Base-by-base conservation (phyloP, 306 rosid genomes). In the peach (Prunus persica) region DNA sequence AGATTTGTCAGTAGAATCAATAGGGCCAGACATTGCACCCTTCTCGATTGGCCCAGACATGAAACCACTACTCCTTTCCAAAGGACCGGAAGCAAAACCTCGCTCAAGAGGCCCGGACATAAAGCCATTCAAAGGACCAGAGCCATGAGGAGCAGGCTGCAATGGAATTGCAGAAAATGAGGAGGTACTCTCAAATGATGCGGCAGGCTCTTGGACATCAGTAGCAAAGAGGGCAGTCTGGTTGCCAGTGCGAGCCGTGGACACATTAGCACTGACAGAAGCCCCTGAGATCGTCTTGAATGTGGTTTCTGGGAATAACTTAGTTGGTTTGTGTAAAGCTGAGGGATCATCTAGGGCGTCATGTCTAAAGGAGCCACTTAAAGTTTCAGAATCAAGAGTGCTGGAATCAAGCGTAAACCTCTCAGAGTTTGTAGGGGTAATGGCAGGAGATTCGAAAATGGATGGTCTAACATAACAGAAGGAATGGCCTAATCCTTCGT, bases 101-200 rank as follows among this genome's bases (percentile, higher is more conserved):
- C 93, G 79, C 82, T 89, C 93, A 81, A 89, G 65, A 32, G 93
- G 93, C 43, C 93, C 93, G 18, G 93, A 89, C 90, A 89, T 86
- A 82, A 89, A 89, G 30, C 93, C 86, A 43, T 86, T 86, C 68
- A 82, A 73, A 55, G 90, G 86, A 76, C 88, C 90, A 69, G 88
- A 86, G 72, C 93, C 85, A 34, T 86, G 90, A 65, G 93, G 93
- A 41, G 85, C 86, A 75, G 93, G 93, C 86, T 89, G 93, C 85
- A 89, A 79, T 72, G 90, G 93, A 70, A 89, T 84, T 16, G 93
- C 89, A 68, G 89, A 85, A 79, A 89, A 89, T 0, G 90, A 89
- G 15, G 93, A 72, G 27, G 93, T 86, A 73, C 93, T 86, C 82
- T 89, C 90, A 71, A 89, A 89, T 0, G 93, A 89, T 3, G 93